These are phyloP conservation scores for Trichoderma atroviride DNA, from an alignment of 2,329 filamentous ascomycete genomes.

Conservation along the genomic window DNA sequence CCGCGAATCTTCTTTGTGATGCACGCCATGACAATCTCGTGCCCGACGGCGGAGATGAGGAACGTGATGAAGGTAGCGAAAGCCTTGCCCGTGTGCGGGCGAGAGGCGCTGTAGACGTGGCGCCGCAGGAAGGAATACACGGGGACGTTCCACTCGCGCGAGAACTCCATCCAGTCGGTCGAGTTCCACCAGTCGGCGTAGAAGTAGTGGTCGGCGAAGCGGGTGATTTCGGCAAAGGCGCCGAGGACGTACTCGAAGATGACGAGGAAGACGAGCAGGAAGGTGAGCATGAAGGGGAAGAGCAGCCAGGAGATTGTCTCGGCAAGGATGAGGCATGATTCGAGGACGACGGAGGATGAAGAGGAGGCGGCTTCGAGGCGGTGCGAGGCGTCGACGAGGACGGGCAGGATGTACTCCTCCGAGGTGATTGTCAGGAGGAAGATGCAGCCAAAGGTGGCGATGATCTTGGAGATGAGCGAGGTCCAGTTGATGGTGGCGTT, in stretches of 20 bases:
- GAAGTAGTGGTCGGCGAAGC: slow-evolving; percentile 92
- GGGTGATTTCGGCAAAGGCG: slow-evolving; percentile 90
- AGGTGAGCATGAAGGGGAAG: slow-evolving; percentile 96
- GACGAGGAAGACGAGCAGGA: slow-evolving; percentile 93
- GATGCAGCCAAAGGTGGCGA: slow-evolving; percentile 94
- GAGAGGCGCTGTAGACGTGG: slow-evolving; percentile 87
- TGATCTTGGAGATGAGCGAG: slow-evolving; percentile 79
- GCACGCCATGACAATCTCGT: slow-evolving; percentile 96
- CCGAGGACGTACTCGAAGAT: slow-evolving; percentile 98
- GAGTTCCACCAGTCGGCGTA: slow-evolving; percentile 80
- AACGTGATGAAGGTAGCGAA: slow-evolving; percentile 90
- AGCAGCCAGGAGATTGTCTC: slow-evolving; percentile 90
- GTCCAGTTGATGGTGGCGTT: slow-evolving; percentile 74
- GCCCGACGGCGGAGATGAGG: slow-evolving; percentile 82
- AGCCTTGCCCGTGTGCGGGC: slow-evolving; percentile 72
- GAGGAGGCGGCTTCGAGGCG: slow-evolving; percentile 50
- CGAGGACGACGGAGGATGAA: slow-evolving; percentile 51
- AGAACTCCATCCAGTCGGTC: slow-evolving; percentile 94
- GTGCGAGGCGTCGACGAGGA: slow-evolving; percentile 70
- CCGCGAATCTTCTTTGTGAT: slow-evolving; percentile 96
- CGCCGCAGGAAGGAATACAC: slow-evolving; percentile 93
- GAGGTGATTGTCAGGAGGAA: slow-evolving; percentile 89
- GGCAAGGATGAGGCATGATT: slow-evolving; percentile 76
- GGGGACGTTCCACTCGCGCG: slow-evolving; percentile 95
- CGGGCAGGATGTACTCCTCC: slow-evolving; percentile 93